Percentiles rank a stretch among this genome's conserved stretches.
Evolutionary conservation across 2,329 filamentous ascomycete species (phyloP).

Genomic region (Fusarium sp.): DNA sequence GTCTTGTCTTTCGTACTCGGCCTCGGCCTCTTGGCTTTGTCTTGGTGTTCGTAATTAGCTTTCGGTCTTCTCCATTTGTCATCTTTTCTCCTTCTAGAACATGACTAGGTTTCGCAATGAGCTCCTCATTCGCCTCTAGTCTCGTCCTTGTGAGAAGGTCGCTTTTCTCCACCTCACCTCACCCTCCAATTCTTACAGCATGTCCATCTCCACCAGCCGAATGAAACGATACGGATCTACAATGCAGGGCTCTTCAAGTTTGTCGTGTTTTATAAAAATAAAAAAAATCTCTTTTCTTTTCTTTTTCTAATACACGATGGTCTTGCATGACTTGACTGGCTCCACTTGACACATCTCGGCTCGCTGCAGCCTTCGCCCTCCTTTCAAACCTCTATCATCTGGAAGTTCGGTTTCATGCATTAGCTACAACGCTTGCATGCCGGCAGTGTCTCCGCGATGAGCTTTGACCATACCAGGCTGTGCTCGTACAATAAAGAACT

Average conservation of each 20-base stretch:
- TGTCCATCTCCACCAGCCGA: constrained; percentile 23
- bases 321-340: not conserved
- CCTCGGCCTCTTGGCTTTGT: not conserved
- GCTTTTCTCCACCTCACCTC: not conserved
- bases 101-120: constrained; percentile 23
- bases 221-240: constrained; percentile 26
- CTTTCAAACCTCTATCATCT: constrained; percentile 22
- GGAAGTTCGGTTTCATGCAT: constrained; percentile 28
- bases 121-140: constrained; percentile 31
- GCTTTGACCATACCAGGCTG: constrained; percentile 24
- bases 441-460: constrained; percentile 25
- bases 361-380: constrained; percentile 18
- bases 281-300: not conserved
- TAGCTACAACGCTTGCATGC: constrained; percentile 13
- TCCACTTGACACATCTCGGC: constrained; percentile 16
- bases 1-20: constrained; percentile 20
- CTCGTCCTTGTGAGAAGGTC: constrained; percentile 15
- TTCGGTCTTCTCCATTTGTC: constrained; percentile 28
- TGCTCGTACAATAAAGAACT: constrained; percentile 14
- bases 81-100: constrained; percentile 40
- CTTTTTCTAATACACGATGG: not conserved
- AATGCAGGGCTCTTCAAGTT: constrained; percentile 21
- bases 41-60: not conserved
- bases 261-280: not conserved
- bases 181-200: not conserved